phyloP scores from a whole-genome alignment of 2,329 filamentous ascomycete genomes.

The Pseudogymnoascus sp. region DNA sequence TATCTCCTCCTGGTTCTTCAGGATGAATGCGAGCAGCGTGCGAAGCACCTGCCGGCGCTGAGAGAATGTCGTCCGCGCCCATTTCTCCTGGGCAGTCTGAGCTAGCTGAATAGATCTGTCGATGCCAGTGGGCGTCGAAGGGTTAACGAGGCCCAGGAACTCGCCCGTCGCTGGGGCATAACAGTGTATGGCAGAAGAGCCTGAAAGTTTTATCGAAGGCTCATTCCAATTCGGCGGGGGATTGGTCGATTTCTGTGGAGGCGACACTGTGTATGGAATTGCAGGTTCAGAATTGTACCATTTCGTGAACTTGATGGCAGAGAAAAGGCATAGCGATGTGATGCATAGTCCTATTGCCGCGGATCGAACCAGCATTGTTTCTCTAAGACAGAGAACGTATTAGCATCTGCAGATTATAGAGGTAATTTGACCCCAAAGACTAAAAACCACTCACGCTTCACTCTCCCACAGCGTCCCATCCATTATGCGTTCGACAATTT shows the following conservation, averaged over 20 bases:
- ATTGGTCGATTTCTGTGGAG: constrained; percentile 48
- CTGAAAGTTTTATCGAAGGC: constrained; percentile 39
- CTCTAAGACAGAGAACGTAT: background rate
- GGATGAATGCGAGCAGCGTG: constrained; percentile 71
- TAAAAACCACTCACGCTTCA: background rate
- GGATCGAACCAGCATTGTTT: background rate
- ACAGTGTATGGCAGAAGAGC: constrained; percentile 66
- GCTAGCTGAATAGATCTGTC: constrained; percentile 71
- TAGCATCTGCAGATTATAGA: background rate
- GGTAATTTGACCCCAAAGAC: background rate
- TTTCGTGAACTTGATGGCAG: constrained; percentile 17
- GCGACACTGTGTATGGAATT: constrained; percentile 50
- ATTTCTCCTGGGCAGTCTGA: constrained; percentile 64
- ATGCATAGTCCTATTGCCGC: background rate
- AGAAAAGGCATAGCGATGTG: constrained; percentile 19
- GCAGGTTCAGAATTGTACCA: constrained; percentile 28
- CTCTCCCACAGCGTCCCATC: background rate
- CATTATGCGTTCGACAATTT: background rate
- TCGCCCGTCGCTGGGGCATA: constrained; percentile 86
- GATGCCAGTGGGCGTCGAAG: constrained; percentile 67
- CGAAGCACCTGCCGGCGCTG: constrained; percentile 72
- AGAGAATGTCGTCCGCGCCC: constrained; percentile 69
- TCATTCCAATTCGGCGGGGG: constrained; percentile 10
- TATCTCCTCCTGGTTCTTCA: constrained; percentile 84
- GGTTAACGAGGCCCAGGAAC: constrained; percentile 70